phyloP scores from a whole-genome alignment of 2,329 filamentous ascomycete genomes.

The Pyrenophora seminiperda region DNA sequence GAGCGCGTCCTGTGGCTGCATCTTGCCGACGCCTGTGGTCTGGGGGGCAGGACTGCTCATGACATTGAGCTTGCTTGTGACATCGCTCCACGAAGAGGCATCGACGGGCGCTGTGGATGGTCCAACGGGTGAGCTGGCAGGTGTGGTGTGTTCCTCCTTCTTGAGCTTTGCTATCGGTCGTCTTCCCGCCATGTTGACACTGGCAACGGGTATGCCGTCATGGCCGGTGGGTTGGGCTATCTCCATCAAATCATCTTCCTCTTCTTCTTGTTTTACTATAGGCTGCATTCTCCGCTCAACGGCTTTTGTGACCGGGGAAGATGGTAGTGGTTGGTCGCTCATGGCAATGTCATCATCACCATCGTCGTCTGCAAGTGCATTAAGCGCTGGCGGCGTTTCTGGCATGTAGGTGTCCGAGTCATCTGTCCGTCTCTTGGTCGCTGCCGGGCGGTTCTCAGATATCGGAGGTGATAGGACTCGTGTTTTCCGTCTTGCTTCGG shows the following conservation, averaged over 20 bases:
- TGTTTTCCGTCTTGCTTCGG: conserved; percentile 76
- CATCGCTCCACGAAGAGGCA: conserved; percentile 83
- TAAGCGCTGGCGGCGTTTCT: conserved; percentile 48
- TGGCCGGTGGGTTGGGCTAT: conserved; percentile 75
- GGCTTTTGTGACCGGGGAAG: conserved; percentile 82
- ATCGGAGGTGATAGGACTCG: conserved; percentile 79
- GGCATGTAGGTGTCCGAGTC: conserved; percentile 52
- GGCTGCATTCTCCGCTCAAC: conserved; percentile 70
- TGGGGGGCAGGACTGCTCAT: conserved; percentile 74
- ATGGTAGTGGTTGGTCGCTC: conserved; percentile 78
- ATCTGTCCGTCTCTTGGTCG: conserved; percentile 25
- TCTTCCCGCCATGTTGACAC: conserved; percentile 83
- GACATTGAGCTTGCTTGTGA: conserved; percentile 85
- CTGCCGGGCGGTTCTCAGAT: conserved; percentile 50
- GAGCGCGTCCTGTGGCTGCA: conserved; percentile 82
- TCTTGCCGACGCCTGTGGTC: conserved; percentile 72
- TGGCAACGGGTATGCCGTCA: conserved; percentile 65
- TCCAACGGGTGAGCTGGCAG: conserved; percentile 73
- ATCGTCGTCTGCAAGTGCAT: conserved; percentile 57
- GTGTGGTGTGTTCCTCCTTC: conserved; percentile 71
- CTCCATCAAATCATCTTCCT: conserved; percentile 84
- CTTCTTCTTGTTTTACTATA: conserved; percentile 64
- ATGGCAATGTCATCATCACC: conserved; percentile 75
- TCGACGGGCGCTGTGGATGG: conserved; percentile 64
- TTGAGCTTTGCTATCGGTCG: conserved; percentile 74